Evolutionary conservation across 192 early-diverging fungal species (phyloP).

Genomic region (Backusella circina): DNA sequence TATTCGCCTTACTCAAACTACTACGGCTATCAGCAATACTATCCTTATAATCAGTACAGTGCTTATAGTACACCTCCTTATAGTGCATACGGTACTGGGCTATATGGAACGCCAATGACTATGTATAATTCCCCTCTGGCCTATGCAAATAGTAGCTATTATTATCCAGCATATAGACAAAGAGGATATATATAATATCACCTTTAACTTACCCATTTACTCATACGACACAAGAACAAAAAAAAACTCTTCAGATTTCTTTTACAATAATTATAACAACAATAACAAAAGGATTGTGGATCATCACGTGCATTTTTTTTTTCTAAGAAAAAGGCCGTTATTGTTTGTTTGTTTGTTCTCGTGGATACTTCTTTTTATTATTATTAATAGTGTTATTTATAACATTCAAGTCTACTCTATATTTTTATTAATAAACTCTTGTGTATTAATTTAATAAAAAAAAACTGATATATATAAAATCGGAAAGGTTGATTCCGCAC

Average conservation of each 20-base stretch:
- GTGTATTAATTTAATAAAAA: background rate
- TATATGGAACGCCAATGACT: background rate
- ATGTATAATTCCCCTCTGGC: background rate
- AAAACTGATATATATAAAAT: background rate
- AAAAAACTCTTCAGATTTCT: background rate
- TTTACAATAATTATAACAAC: background rate
- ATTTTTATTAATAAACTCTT: background rate
- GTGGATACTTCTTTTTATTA: background rate
- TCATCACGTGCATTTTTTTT: background rate
- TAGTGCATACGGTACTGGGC: background rate
- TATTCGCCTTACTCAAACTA: background rate
- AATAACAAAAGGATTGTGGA: background rate
- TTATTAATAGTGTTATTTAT: background rate
- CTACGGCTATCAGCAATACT: background rate
- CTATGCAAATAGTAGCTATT: background rate
- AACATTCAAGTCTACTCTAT: background rate
- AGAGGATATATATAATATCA: background rate
- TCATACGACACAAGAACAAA: background rate
- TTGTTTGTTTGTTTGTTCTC: slow-evolving; percentile 6
- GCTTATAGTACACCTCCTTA: background rate
- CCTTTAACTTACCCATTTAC: background rate
- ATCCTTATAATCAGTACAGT: background rate
- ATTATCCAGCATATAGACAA: background rate
- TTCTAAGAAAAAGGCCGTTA: background rate
- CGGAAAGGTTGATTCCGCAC: background rate